Evolutionary conservation across 768 basidiomycete species (phyloP).

Genomic region (Trametes meyenii): DNA sequence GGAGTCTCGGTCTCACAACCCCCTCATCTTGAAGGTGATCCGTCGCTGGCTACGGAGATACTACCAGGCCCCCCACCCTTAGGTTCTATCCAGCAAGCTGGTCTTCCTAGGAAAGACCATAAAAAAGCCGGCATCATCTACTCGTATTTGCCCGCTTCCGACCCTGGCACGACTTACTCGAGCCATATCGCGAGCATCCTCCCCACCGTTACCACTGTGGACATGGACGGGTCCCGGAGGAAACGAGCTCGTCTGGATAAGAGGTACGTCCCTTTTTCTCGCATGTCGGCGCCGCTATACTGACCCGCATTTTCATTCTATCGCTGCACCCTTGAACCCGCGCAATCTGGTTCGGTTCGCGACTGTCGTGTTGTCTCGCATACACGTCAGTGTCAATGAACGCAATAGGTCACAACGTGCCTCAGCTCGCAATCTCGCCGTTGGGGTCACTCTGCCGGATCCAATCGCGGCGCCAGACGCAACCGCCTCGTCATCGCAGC

Average conservation of each 20-base stretch:
- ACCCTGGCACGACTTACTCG: slow-evolving; percentile 89
- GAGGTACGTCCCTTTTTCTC: slow-evolving; percentile 52
- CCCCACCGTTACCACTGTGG: slow-evolving; percentile 45
- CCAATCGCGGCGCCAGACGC: slow-evolving; percentile 21
- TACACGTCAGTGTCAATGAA: slow-evolving; percentile 16
- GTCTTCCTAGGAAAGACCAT: slow-evolving; percentile 67
- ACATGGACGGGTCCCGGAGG: slow-evolving; percentile 65
- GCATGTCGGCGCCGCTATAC: slow-evolving; percentile 24
- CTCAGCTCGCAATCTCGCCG: slow-evolving; percentile 29
- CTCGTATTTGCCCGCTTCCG: slow-evolving; percentile 82
- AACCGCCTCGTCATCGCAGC: slow-evolving; percentile 46
- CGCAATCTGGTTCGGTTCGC: neutral
- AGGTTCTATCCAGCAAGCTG: slow-evolving; percentile 67
- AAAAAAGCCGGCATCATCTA: slow-evolving; percentile 69
- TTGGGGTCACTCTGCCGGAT: slow-evolving; percentile 20
- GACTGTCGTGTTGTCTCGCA: neutral
- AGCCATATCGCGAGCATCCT: slow-evolving; percentile 67
- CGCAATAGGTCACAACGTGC: slow-evolving; percentile 33
- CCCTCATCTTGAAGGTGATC: slow-evolving; percentile 80
- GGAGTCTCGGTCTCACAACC: slow-evolving; percentile 76
- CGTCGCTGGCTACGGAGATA: slow-evolving; percentile 85
- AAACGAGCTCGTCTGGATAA: slow-evolving; percentile 77
- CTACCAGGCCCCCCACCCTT: slow-evolving; percentile 85
- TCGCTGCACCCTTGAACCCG: neutral
- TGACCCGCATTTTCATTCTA: slow-evolving; percentile 11